Evolutionary conservation across 2,329 filamentous ascomycete species (phyloP).

Genomic region (Alternaria conjuncta): DNA sequence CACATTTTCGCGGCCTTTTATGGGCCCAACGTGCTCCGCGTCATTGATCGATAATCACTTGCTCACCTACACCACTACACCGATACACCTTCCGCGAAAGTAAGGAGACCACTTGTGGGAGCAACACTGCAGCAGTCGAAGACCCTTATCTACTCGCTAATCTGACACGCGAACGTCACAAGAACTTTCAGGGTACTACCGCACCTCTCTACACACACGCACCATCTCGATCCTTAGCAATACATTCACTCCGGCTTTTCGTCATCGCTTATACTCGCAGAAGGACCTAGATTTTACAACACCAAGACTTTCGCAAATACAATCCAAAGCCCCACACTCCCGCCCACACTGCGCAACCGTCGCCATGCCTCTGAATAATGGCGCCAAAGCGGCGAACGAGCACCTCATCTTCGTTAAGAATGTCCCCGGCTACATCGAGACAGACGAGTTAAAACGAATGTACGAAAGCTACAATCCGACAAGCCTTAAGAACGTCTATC

Average conservation of each 20-base stretch:
- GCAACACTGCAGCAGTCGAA: neutral
- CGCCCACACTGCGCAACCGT: neutral
- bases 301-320: neutral
- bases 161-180: neutral
- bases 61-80: neutral
- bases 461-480: constrained; percentile 18
- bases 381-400: constrained; percentile 3
- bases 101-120: neutral
- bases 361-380: neutral
- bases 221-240: neutral
- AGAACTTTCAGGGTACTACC: neutral
- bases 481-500: constrained; percentile 24
- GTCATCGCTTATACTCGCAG: neutral
- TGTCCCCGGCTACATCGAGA: constrained; percentile 16
- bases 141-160: neutral
- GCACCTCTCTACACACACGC: neutral
- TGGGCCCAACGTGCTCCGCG: neutral
- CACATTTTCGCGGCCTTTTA: neutral
- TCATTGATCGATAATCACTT: neutral
- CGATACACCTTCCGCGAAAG: neutral
- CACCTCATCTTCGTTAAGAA: constrained; percentile 31
- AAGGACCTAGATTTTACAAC: neutral
- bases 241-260: neutral
- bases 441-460: neutral
- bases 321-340: neutral